These are phyloP conservation scores for Tolypocladium sp. DNA, from an alignment of 2,329 filamentous ascomycete genomes.

Conservation along the genomic window DNA sequence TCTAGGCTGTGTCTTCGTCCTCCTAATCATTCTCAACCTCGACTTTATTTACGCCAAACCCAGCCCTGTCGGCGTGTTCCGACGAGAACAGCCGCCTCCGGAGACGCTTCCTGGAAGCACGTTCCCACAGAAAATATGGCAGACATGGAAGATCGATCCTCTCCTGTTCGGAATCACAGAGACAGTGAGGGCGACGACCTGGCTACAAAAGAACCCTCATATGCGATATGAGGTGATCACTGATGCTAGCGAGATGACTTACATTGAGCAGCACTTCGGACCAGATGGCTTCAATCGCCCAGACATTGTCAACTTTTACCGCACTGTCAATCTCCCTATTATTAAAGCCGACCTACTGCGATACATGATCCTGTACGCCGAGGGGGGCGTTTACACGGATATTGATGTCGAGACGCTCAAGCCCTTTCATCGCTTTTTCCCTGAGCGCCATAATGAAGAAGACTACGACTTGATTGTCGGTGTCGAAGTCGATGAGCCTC, in stretches of 20 bases:
- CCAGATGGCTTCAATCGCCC: constrained; percentile 54
- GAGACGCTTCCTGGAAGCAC: constrained; percentile 14
- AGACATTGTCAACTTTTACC: constrained; percentile 56
- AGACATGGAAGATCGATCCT: constrained; percentile 65
- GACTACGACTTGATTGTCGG: constrained; percentile 64
- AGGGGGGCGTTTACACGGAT: constrained; percentile 65
- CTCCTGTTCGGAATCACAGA: constrained; percentile 58
- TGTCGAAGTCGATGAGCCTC: constrained; percentile 62
- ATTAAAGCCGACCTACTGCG: constrained; percentile 59
- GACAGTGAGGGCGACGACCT: constrained; percentile 49
- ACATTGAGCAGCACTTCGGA: constrained; percentile 61
- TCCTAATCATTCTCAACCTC: constrained; percentile 37
- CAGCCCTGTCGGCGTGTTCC: constrained; percentile 6
- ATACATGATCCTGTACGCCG: constrained; percentile 62
- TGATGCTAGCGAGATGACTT: constrained; percentile 57
- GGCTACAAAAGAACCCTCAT: constrained; percentile 56
- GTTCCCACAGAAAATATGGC: constrained; percentile 66
- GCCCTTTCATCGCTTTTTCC: constrained; percentile 25
- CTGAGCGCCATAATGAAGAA: constrained; percentile 48
- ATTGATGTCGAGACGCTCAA: constrained; percentile 26
- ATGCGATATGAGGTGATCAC: constrained; percentile 63
- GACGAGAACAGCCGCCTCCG: constrained; percentile 4
- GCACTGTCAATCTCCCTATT: constrained; percentile 51
- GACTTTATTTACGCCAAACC: constrained; percentile 11
- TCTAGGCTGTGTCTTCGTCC: constrained; percentile 29